Base-by-base conservation (phyloP, 2,329 filamentous ascomycete species). In the Onygenales sp. region DNA sequence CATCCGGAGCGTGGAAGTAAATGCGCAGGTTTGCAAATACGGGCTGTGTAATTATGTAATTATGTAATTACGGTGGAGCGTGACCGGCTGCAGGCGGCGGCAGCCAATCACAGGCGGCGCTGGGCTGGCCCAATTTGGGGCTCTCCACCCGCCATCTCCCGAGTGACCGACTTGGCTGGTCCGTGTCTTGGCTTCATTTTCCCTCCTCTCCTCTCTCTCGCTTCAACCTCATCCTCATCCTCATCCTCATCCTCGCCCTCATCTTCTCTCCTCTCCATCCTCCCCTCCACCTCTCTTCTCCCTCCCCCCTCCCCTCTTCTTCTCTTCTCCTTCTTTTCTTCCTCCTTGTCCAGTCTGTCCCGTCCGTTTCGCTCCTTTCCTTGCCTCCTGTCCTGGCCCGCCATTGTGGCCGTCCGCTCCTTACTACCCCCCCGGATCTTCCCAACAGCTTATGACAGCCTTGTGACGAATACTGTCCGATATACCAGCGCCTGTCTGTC, bases 391-490 rank as follows among this genome's bases (percentile, higher is more conserved):
- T 55, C 51, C 33, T 61, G 64, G 64, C 60, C 64, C 61, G 53
- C 59, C 50, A 54, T 64, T 58, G 64, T 68, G 66, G 66, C 66
- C 67, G 67, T 69, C 67, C 67, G 65, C 63, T 69, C 67, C 62
- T 69, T 69, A 67, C 57, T 36, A 47, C 44, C 51, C 43, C 27
- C 32, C 32, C 17, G 8, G 13, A n/a, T 43, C 5, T 11, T 35
- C 33, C 38, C 43, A 14, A 39, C 11, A 46, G 43, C 51, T 47
- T 47, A 55, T 38, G 43, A 45, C 43, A 33, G 42, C 44, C 50
- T 39, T 47, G 14, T 44, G 35, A 52, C 41, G 27, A 36, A 41
- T 9, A 38, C 32, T 39, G 5, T 32, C 38, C 21, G 21, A 27
- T 33, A 17, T 50, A 35, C 44, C 43, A 32, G 14, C 11, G 32